Evolutionary conservation across 441 rosid genomes (phyloP).

Genomic region (Oxalis stricta): DNA sequence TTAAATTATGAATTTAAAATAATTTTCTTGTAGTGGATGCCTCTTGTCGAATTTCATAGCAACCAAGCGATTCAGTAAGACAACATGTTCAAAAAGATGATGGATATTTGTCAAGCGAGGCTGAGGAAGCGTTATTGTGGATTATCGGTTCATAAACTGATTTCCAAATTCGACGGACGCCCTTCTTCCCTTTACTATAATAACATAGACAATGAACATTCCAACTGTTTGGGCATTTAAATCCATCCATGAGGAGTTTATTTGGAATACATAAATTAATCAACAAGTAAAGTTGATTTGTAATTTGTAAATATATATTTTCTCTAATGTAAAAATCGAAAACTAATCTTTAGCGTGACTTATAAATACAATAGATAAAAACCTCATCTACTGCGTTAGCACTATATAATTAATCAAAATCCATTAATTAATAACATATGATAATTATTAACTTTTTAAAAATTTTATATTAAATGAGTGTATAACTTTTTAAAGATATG

Average conservation of each 20-base stretch:
- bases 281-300: no score
- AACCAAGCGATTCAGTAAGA: slow-evolving; percentile 68
- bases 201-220: slow-evolving; percentile 27
- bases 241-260: no score
- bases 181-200: slow-evolving; percentile 66
- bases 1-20: no score
- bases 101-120: slow-evolving; percentile 63
- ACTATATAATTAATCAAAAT: no score
- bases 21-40: slow-evolving; percentile 80
- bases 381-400: no score
- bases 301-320: not conserved
- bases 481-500: no score
- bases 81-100: slow-evolving; percentile 70
- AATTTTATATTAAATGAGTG: no score
- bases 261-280: no score
- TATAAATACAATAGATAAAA: no score
- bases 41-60: slow-evolving; percentile 58
- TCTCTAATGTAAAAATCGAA: not conserved
- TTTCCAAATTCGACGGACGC: slow-evolving; percentile 67
- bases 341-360: no score
- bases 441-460: no score
- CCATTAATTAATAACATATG: no score
- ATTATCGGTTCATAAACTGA: slow-evolving; percentile 46
- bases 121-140: slow-evolving; percentile 65
- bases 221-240: slow-evolving; percentile 25